Conservation (phyloP, 1,284 basidiomycete genomes). For the Fomitopsis pinicola region DNA sequence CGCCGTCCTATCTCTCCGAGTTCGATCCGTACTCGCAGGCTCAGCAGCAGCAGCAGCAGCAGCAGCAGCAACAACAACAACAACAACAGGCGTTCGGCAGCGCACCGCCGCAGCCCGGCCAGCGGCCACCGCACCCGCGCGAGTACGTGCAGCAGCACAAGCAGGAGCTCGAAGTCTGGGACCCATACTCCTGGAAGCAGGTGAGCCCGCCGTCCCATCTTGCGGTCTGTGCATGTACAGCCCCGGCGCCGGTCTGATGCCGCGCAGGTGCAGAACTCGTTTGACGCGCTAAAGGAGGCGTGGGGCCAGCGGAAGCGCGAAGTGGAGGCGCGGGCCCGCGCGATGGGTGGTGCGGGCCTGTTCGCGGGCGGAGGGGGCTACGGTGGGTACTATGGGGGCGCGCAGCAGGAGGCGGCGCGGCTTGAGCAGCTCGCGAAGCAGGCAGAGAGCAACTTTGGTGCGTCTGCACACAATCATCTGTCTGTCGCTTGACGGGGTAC, state of each 20-base stretch:
- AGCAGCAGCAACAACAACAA: neutral
- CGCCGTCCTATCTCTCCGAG: slow-evolving; percentile 26
- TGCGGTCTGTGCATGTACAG: neutral
- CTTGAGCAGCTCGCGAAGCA: slow-evolving; percentile 32
- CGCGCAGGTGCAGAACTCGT: slow-evolving; percentile 26
- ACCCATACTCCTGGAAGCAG: slow-evolving; percentile 35
- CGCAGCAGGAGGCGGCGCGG: slow-evolving; percentile 29
- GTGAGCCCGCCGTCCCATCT: slow-evolving; percentile 6
- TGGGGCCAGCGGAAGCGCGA: slow-evolving; percentile 30
- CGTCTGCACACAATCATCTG: slow-evolving; percentile 2
- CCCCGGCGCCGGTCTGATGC: neutral
- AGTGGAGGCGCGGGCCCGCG: slow-evolving; percentile 26
- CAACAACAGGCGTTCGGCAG: neutral
- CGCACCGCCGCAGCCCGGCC: slow-evolving; percentile 4
- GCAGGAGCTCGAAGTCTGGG: slow-evolving; percentile 34
- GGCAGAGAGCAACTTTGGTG: slow-evolving; percentile 29
- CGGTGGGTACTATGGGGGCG: slow-evolving; percentile 22
- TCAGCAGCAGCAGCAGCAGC: neutral
- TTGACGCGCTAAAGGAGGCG: slow-evolving; percentile 30
- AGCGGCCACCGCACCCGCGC: slow-evolving; percentile 29
- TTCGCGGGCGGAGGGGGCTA: slow-evolving; percentile 25
- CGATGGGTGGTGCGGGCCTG: slow-evolving; percentile 26
- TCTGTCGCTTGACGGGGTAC: neutral
- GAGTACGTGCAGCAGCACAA: slow-evolving; percentile 33
- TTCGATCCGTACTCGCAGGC: slow-evolving; percentile 31